These are phyloP conservation scores for Dioszegia aurantiaca DNA, from an alignment of 768 basidiomycete genomes.

Conservation along the genomic window DNA sequence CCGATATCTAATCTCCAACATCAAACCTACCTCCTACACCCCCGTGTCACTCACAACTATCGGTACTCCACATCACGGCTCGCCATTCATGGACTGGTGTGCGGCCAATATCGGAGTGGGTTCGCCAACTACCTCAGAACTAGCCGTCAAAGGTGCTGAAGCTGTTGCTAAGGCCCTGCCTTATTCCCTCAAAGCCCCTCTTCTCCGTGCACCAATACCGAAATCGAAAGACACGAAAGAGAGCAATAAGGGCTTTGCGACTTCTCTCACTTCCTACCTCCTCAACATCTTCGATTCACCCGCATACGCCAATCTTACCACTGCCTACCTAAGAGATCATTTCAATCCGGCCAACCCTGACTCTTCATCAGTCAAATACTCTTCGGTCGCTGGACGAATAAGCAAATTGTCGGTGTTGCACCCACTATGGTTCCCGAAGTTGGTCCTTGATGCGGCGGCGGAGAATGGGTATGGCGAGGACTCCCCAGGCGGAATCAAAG, in stretches of 20 bases:
- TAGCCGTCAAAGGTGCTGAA: constrained; percentile 41
- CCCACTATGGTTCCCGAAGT: constrained; percentile 94
- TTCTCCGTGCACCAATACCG: constrained; percentile 52
- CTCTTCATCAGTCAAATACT: constrained; percentile 77
- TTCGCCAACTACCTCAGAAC: constrained; percentile 31
- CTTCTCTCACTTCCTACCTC: constrained; percentile 79
- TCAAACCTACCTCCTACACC: constrained; percentile 74
- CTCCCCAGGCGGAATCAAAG: constrained; percentile 23
- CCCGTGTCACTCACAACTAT: constrained; percentile 85
- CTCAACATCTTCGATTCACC: constrained; percentile 90
- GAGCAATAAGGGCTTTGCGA: constrained; percentile 54
- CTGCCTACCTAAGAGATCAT: constrained; percentile 62
- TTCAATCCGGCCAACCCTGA: constrained; percentile 62
- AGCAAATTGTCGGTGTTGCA: constrained; percentile 58
- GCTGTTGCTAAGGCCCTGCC: constrained; percentile 44
- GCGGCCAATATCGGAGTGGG: constrained; percentile 92
- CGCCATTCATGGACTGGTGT: constrained; percentile 99
- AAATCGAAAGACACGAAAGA: constrained; percentile 21
- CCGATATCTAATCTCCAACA: constrained; percentile 81
- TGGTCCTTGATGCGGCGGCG: constrained; percentile 84
- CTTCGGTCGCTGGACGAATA: constrained; percentile 79
- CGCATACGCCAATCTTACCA: constrained; percentile 90
- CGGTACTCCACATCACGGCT: constrained; percentile 90
- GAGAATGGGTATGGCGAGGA: constrained; percentile 58
- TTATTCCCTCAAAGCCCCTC: constrained; percentile 55